Evolutionary conservation across 1,139 yeast species (phyloP).

Genomic region (Yamadazyma aaseri): DNA sequence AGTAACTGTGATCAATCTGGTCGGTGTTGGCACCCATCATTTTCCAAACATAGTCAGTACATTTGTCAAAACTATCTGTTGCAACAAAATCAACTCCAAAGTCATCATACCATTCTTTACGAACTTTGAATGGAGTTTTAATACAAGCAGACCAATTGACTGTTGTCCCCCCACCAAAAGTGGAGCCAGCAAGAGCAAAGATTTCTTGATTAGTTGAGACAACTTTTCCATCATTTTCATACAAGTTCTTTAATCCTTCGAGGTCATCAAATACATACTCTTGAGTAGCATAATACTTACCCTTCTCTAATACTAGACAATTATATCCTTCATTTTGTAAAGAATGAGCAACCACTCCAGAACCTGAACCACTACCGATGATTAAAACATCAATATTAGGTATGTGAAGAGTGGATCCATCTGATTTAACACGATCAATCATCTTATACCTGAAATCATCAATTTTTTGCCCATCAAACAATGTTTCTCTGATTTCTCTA

Average conservation of each 20-base stretch:
- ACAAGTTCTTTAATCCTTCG: slow-evolving; percentile 37
- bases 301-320: slow-evolving; percentile 55
- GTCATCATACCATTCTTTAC: slow-evolving; percentile 55
- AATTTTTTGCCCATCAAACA: slow-evolving; percentile 28
- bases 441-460: slow-evolving; percentile 31
- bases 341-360: slow-evolving; percentile 57
- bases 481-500: slow-evolving; percentile 26
- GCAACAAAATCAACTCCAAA: slow-evolving; percentile 52
- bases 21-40: slow-evolving; percentile 51
- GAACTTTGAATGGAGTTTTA: slow-evolving; percentile 52
- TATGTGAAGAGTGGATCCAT: slow-evolving; percentile 32
- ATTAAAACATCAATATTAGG: slow-evolving; percentile 46
- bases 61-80: slow-evolving; percentile 42
- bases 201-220: slow-evolving; percentile 36
- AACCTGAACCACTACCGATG: slow-evolving; percentile 59
- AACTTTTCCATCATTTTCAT: slow-evolving; percentile 41
- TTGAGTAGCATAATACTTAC: slow-evolving; percentile 39
- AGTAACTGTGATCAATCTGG: slow-evolving; percentile 43
- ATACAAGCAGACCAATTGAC: slow-evolving; percentile 64
- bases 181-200: slow-evolving; percentile 50
- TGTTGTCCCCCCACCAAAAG: slow-evolving; percentile 62
- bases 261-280: slow-evolving; percentile 40
- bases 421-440: slow-evolving; percentile 30
- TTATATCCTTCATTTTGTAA: slow-evolving; percentile 45
- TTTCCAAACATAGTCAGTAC: slow-evolving; percentile 48